Percentiles rank a stretch among this genome's conserved stretches.
These are phyloP conservation scores for Fusarium sp. DNA, from an alignment of 2,329 filamentous ascomycete species.

Conservation along the genomic window DNA sequence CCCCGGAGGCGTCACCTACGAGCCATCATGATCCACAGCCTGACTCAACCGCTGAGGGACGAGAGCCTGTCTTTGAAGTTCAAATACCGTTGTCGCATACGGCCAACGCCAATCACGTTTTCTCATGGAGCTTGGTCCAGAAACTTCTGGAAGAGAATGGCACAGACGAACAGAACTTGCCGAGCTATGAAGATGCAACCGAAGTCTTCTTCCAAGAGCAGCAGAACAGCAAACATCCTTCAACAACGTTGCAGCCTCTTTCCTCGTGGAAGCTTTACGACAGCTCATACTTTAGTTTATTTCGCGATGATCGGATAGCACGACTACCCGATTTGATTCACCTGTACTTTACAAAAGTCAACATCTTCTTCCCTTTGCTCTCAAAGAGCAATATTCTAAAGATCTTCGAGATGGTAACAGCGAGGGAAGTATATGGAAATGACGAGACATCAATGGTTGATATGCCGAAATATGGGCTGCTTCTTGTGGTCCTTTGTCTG, in stretches of 20 bases:
- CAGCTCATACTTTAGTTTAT: background rate
- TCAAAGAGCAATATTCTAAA: background rate
- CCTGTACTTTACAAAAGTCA: conserved; percentile 40
- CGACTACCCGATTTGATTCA: background rate
- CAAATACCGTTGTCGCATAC: conserved; percentile 25
- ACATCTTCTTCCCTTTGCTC: conserved; percentile 38
- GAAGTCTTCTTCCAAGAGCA: conserved; percentile 20
- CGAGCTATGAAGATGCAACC: background rate
- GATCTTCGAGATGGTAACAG: background rate
- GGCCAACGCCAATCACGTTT: conserved; percentile 29
- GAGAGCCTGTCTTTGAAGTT: background rate
- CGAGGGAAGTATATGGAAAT: background rate
- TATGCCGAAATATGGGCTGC: background rate
- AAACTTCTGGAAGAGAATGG: background rate
- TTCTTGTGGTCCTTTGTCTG: conserved; percentile 14
- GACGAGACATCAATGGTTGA: background rate
- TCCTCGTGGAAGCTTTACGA: conserved; percentile 16
- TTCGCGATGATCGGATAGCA: fast-evolving
- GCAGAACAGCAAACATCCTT: background rate
- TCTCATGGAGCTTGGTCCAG: conserved; percentile 10
- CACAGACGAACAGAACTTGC: background rate
- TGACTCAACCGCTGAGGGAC: background rate
- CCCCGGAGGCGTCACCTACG: fast-evolving
- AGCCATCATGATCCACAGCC: background rate
- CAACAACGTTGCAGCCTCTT: background rate